Conservation (phyloP, 495 filamentous ascomycete species). For the Penicillium angulare region DNA sequence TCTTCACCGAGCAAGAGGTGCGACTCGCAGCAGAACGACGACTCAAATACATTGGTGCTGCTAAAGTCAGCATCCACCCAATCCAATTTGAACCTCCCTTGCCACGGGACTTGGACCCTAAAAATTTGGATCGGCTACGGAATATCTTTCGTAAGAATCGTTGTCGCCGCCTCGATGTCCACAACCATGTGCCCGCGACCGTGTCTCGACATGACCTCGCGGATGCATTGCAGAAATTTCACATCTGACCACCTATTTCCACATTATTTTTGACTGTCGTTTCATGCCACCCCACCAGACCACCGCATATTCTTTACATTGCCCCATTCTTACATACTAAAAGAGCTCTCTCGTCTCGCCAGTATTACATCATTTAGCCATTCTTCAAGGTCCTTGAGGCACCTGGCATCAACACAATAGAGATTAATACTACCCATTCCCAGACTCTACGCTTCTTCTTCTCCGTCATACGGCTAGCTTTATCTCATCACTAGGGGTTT, state of each 20-base stretch:
- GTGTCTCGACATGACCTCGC: conserved; percentile 14
- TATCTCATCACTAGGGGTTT: too few species aligned
- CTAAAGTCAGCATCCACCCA: conserved; percentile 9
- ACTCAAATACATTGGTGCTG: conserved; percentile 4
- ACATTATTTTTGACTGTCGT: too few species aligned
- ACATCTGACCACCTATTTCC: too few species aligned
- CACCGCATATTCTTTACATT: too few species aligned
- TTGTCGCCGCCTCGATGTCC: conserved; percentile 17
- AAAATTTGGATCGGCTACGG: conserved; percentile 20
- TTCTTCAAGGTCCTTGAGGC: conserved; percentile 24
- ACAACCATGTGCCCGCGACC: conserved; percentile 22
- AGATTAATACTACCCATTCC: conserved; percentile 28
- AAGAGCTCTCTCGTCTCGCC: conserved; percentile 15
- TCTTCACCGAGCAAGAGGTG: conserved; percentile 8
- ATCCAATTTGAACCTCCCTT: conserved; percentile 16
- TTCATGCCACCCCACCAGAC: too few species aligned
- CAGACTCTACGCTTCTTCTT: neutral
- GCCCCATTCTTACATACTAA: too few species aligned
- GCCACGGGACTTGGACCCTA: conserved; percentile 6
- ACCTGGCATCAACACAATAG: conserved; percentile 22
- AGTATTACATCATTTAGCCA: conserved; percentile 18
- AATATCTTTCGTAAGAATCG: conserved; percentile 17
- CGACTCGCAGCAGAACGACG: conserved; percentile 1
- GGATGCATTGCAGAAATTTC: conserved; percentile 1
- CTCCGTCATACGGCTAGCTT: too few species aligned